Evolutionary conservation across 2,329 filamentous ascomycete genomes (phyloP).

Genomic region (Clonostachys sp.): DNA sequence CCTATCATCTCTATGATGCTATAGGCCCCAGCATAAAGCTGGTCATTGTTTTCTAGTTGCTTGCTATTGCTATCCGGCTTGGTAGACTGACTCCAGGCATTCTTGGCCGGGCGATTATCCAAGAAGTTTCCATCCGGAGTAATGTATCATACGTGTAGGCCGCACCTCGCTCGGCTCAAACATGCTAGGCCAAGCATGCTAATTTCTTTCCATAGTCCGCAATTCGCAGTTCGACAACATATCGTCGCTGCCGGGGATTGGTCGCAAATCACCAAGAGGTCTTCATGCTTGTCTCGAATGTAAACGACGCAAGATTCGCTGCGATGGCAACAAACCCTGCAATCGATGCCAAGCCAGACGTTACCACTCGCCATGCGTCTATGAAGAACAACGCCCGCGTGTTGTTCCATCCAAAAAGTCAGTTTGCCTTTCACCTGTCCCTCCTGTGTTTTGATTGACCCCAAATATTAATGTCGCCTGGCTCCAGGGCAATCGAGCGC

Average conservation of each 20-base stretch:
- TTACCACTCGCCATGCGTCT: not conserved
- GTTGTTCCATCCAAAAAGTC: constrained; percentile 1
- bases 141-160: constrained; percentile 38
- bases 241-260: constrained; percentile 27
- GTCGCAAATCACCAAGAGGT: constrained; percentile 6
- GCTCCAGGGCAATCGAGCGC: not conserved
- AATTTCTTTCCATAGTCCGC: constrained; percentile 29
- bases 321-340: constrained; percentile 1
- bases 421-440: not conserved
- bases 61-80: no score
- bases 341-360: not conserved
- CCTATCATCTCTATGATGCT: no score
- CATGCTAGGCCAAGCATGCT: not conserved
- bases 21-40: no score
- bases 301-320: constrained; percentile 2
- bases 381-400: not conserved
- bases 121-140: no score
- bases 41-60: no score
- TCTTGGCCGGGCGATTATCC: no score
- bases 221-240: constrained; percentile 46
- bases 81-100: no score
- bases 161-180: not conserved
- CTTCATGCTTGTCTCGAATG: constrained; percentile 2
- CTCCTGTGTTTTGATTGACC: not conserved
- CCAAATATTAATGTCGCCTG: not conserved